Evolutionary conservation across 352 stramenopile species (phyloP).

Genomic region (Pythium pyrilobum): DNA sequence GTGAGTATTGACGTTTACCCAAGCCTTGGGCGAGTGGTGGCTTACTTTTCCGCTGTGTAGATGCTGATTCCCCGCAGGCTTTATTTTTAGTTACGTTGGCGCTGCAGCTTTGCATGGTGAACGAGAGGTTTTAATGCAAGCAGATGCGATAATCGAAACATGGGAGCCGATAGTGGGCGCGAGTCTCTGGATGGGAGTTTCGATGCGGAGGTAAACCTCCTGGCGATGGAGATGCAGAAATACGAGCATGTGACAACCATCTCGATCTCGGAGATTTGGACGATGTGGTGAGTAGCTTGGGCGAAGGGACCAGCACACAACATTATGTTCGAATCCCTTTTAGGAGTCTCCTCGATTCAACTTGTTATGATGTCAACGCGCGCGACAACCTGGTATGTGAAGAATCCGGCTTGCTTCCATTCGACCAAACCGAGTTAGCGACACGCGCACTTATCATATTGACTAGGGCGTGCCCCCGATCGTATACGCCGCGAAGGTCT

Average conservation of each 20-base stretch:
- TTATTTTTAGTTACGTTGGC: too few species aligned
- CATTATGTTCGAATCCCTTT: not conserved
- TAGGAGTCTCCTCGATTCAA: constrained; percentile 39
- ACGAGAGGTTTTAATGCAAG: too few species aligned
- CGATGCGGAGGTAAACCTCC: constrained; percentile 25
- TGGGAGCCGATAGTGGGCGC: too few species aligned
- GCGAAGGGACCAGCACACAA: not conserved
- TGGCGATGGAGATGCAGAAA: constrained; percentile 60
- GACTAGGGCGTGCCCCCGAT: constrained; percentile 47
- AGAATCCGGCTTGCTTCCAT: not conserved
- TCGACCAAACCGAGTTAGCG: not conserved
- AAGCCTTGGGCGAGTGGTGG: too few species aligned
- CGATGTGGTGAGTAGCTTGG: constrained; percentile 35
- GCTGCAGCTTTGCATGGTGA: too few species aligned
- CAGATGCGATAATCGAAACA: too few species aligned
- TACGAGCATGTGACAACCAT: constrained; percentile 26
- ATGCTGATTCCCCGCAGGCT: too few species aligned
- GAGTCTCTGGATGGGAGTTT: too few species aligned
- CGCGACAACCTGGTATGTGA: constrained; percentile 35
- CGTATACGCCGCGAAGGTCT: constrained; percentile 53
- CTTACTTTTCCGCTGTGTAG: too few species aligned
- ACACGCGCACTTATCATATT: not conserved
- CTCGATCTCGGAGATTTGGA: constrained; percentile 33
- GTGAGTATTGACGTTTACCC: too few species aligned
- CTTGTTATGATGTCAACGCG: constrained; percentile 50